Conservation (phyloP, 257 asterid species). For the Ajuga chamaepitys region DNA sequence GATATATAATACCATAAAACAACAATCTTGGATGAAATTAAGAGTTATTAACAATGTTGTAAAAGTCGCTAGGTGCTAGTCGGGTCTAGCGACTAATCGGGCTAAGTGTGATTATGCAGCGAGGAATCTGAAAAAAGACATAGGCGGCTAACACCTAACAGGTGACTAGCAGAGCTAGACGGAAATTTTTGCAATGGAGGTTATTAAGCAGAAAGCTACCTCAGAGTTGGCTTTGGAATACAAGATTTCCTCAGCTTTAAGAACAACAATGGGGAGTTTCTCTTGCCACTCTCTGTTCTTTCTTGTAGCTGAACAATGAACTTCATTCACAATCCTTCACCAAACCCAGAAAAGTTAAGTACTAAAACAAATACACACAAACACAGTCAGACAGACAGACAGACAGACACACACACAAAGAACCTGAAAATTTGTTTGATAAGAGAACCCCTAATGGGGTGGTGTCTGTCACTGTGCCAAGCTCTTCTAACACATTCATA, state of each 20-base stretch:
- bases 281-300: slow-evolving; percentile 96
- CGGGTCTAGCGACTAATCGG: no score
- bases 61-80: no score
- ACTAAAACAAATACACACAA: no score
- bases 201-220: slow-evolving; percentile 28
- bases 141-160: no score
- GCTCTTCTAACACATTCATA: slow-evolving; percentile 94
- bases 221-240: slow-evolving; percentile 92
- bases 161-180: no score
- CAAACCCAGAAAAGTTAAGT: slow-evolving; percentile 11
- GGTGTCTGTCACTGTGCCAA: slow-evolving; percentile 95
- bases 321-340: slow-evolving; percentile 67
- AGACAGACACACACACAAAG: neutral
- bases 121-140: no score
- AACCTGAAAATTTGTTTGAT: slow-evolving; percentile 95
- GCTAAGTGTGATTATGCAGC: no score
- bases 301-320: slow-evolving; percentile 55
- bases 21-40: slow-evolving; percentile 13
- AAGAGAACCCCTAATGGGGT: slow-evolving; percentile 84
- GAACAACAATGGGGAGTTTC: slow-evolving; percentile 84
- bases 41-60: no score
- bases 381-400: neutral
- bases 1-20: neutral
- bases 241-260: slow-evolving; percentile 89
- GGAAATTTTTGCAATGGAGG: no score